Evolutionary conservation across 768 basidiomycete genomes (phyloP).

Genomic region (Lentinula guzmanii): DNA sequence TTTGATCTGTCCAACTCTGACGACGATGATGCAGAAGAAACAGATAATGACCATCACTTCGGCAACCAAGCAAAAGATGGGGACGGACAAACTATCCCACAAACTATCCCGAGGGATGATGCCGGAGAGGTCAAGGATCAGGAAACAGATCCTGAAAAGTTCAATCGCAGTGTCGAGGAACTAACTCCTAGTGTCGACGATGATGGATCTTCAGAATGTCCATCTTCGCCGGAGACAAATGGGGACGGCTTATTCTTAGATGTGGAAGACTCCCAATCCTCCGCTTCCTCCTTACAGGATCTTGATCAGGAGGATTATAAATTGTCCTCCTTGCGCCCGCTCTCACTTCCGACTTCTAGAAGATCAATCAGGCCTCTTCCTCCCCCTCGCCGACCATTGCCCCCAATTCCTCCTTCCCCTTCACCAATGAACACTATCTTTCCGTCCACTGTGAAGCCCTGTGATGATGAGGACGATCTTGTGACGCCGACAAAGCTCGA

Average conservation of each 20-base stretch:
- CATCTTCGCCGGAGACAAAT: not conserved
- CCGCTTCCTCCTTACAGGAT: not conserved
- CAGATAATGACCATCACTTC: not conserved
- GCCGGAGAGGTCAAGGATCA: not conserved
- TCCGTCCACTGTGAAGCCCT: not conserved
- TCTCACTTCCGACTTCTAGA: not conserved
- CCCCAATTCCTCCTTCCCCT: constrained; percentile 1
- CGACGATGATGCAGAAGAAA: not conserved
- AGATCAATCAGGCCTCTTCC: not conserved
- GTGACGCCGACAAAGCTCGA: constrained; percentile 3
- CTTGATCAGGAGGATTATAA: not conserved
- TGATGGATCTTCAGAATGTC: not conserved
- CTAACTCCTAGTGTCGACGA: not conserved
- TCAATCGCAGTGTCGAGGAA: not conserved
- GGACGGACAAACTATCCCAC: not conserved
- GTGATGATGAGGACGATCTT: not conserved
- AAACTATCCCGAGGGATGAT: not conserved
- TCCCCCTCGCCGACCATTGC: constrained; percentile 7
- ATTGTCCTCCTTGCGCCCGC: not conserved
- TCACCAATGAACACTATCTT: not conserved
- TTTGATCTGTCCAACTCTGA: not conserved
- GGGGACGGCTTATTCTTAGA: constrained; percentile 1
- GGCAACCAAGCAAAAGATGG: not conserved
- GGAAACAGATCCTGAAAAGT: not conserved
- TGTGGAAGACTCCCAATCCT: not conserved